phyloP scores from a whole-genome alignment of 2,329 filamentous ascomycete genomes.

The Stagonosporopsis rhizophila region DNA sequence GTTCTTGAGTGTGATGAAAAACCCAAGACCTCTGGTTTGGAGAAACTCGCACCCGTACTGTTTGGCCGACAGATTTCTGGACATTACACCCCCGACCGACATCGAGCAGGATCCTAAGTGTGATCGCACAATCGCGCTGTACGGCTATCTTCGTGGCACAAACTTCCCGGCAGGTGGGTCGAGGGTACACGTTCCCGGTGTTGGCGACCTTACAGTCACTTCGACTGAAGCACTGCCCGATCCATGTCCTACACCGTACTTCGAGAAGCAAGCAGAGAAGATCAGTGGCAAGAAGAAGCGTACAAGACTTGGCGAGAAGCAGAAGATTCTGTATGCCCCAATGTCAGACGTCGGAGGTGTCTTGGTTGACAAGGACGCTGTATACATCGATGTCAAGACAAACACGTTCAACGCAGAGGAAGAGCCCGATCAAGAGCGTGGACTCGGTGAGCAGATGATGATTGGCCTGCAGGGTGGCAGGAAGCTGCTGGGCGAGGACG shows the following conservation, averaged over 20 bases:
- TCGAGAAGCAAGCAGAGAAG: conserved; percentile 87
- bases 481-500: conserved; percentile 79
- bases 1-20: conserved; percentile 99
- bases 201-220: conserved; percentile 86
- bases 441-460: conserved; percentile 95
- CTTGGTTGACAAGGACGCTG: conserved; percentile 94
- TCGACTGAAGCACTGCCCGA: conserved; percentile 89
- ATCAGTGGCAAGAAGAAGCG: conserved; percentile 81
- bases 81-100: conserved; percentile 90
- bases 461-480: conserved; percentile 86
- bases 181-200: conserved; percentile 87
- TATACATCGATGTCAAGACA: conserved; percentile 81
- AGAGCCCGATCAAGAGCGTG: conserved; percentile 72
- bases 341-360: conserved; percentile 98
- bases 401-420: conserved; percentile 73
- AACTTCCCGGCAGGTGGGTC: conserved; percentile 89
- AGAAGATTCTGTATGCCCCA: conserved; percentile 93
- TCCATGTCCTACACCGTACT: conserved; percentile 90
- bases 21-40: conserved; percentile 94
- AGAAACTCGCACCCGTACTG: conserved; percentile 95
- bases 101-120: conserved; percentile 89
- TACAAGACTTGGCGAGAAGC: conserved; percentile 88
- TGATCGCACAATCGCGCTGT: conserved; percentile 88
- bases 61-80: conserved; percentile 90
- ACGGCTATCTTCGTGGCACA: conserved; percentile 91